A percentile compares a stretch with the other conserved stretches of the same genome.
phyloP scores from a whole-genome alignment of 1,139 yeast genomes.

The Yamadazyma oceani region DNA sequence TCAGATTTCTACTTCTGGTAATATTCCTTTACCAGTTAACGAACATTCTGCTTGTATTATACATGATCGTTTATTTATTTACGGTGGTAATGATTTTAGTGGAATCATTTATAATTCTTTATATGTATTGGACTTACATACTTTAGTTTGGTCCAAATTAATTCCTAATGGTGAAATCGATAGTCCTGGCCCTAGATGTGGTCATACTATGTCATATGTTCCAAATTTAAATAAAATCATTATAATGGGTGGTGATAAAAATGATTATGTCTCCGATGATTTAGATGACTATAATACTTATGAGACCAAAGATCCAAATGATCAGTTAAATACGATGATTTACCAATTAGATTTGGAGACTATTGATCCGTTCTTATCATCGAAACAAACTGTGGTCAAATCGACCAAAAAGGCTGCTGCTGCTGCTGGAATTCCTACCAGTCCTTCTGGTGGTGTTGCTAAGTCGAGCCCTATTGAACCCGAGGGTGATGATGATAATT shows the following conservation, averaged over 20 bases:
- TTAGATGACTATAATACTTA: slow-evolving; percentile 45
- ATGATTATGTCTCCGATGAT: slow-evolving; percentile 49
- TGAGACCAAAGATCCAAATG: slow-evolving; percentile 49
- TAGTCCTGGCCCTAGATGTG: slow-evolving; percentile 85
- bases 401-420: slow-evolving; percentile 15
- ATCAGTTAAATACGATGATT: slow-evolving; percentile 55
- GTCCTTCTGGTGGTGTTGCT: slow-evolving; percentile 4
- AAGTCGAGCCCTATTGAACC: slow-evolving; percentile 10
- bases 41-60: slow-evolving; percentile 87
- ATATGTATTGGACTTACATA: slow-evolving; percentile 73
- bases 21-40: slow-evolving; percentile 81
- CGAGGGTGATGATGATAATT: slow-evolving; percentile 6
- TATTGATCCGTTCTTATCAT: slow-evolving; percentile 34
- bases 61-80: slow-evolving; percentile 76
- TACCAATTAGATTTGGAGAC: slow-evolving; percentile 57
- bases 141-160: slow-evolving; percentile 72
- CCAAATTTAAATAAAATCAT: slow-evolving; percentile 66
- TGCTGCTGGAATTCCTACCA: slow-evolving; percentile 16
- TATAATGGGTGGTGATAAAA: slow-evolving; percentile 90
- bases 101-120: slow-evolving; percentile 71
- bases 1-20: slow-evolving; percentile 50
- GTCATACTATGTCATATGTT: slow-evolving; percentile 84
- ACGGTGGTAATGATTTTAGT: slow-evolving; percentile 85
- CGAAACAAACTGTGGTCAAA: slow-evolving; percentile 19
- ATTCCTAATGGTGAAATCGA: slow-evolving; percentile 36